These are phyloP conservation scores for Zoysia japonica DNA, from an alignment of 176 grass and related monocot genomes.

Conservation along the genomic window DNA sequence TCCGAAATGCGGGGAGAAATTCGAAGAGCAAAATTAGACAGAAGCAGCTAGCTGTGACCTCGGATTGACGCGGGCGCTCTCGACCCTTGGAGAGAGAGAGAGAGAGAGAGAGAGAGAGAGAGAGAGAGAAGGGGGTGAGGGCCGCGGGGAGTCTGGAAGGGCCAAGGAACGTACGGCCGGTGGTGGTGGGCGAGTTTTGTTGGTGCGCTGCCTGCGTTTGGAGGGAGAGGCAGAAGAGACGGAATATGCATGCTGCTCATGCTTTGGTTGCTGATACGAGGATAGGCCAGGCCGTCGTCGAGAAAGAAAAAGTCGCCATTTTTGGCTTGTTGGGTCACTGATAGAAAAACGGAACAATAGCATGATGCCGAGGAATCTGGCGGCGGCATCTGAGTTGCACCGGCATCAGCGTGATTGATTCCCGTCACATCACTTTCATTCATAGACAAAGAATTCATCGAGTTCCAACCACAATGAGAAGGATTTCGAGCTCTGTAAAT, in stretches of 20 bases:
- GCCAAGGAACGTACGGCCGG: slow-evolving; percentile 12
- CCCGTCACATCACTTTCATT: not conserved
- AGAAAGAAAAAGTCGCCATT: not conserved
- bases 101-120: not conserved
- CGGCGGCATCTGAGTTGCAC: slow-evolving; percentile 1
- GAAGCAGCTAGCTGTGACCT: not conserved
- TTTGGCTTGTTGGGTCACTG: not conserved
- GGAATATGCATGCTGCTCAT: slow-evolving; percentile 41
- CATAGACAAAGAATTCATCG: not conserved
- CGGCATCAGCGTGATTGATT: not conserved
- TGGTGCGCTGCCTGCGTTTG: not conserved
- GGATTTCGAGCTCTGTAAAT: not conserved
- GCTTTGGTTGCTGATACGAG: not conserved
- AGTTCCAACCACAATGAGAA: not conserved
- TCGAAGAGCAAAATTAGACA: slow-evolving; percentile 3
- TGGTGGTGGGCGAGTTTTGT: slow-evolving; percentile 18
- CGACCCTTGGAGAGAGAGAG: not conserved
- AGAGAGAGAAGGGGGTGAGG: not conserved
- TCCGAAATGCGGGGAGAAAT: slow-evolving; percentile 23
- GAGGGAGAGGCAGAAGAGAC: not conserved
- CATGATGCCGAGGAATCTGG: slow-evolving; percentile 18
- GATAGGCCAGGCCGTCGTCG: not conserved
- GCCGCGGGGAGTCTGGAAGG: not conserved
- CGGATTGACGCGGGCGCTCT: not conserved
- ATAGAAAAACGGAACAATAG: not conserved